These are phyloP conservation scores for Alternaria arbusti DNA, from an alignment of 2,329 filamentous ascomycete genomes.

Conservation along the genomic window DNA sequence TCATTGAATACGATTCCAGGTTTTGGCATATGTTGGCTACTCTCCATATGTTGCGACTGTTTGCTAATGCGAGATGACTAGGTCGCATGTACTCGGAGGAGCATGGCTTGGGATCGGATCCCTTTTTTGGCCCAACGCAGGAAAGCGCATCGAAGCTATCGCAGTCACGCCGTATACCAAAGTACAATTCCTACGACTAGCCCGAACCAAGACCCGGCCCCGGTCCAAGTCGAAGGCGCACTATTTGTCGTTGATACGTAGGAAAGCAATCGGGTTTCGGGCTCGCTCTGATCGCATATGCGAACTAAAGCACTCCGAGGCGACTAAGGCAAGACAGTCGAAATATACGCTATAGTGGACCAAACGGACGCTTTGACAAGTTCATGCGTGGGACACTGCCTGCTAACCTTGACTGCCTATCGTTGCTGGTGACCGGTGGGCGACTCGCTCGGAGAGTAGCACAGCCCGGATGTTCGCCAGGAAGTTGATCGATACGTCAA, in stretches of 20 bases:
- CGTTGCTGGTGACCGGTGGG: background rate
- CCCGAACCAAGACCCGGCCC: too few relatives aligned
- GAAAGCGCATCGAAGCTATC: too few relatives aligned
- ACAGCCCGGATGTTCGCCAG: background rate
- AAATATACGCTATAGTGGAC: background rate
- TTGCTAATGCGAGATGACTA: background rate
- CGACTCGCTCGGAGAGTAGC: background rate
- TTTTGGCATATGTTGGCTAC: background rate
- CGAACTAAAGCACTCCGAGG: too few relatives aligned
- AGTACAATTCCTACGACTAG: too few relatives aligned
- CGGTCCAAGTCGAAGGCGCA: too few relatives aligned
- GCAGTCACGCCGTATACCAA: background rate
- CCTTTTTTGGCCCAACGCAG: background rate
- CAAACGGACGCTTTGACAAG: background rate
- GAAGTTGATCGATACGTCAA: background rate
- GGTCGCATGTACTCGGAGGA: background rate
- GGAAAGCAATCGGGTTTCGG: too few relatives aligned
- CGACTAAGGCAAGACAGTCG: background rate
- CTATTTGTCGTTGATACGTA: too few relatives aligned
- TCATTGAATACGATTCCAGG: background rate
- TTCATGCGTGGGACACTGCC: background rate
- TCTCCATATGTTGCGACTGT: background rate
- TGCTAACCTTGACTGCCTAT: too few relatives aligned
- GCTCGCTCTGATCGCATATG: too few relatives aligned
- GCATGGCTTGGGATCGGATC: background rate